These are phyloP conservation scores for Vitis amurensis DNA, from an alignment of 164 flowering plant genomes.

Conservation along the genomic window DNA sequence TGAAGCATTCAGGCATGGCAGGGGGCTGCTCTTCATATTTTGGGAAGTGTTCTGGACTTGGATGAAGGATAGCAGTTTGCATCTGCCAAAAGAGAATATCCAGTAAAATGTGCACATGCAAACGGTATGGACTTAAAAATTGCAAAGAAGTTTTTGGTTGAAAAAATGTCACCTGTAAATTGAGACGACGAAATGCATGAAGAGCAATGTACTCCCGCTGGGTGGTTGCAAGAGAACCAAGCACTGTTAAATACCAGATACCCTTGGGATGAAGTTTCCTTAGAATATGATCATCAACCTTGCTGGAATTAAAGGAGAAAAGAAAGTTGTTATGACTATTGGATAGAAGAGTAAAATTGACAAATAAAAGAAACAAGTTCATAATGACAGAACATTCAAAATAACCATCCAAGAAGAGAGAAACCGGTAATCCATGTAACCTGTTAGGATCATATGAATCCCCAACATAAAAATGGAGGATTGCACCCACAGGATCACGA, in stretches of 20 bases:
- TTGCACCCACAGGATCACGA: slow-evolving; percentile 88
- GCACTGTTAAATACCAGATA: slow-evolving; percentile 84
- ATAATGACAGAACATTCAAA: background rate
- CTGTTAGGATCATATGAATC: slow-evolving; percentile 72
- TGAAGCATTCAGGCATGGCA: slow-evolving; percentile 96
- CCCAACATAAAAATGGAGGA: slow-evolving; percentile 93
- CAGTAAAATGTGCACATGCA: background rate
- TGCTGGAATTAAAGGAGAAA: slow-evolving; percentile 36
- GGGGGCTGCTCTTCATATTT: slow-evolving; percentile 91
- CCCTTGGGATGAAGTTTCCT: slow-evolving; percentile 70
- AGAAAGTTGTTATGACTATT: background rate
- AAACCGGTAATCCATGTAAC: slow-evolving; percentile 25
- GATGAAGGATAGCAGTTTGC: slow-evolving; percentile 95
- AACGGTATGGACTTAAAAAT: background rate
- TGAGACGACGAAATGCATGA: slow-evolving; percentile 94
- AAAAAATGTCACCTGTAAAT: slow-evolving; percentile 56
- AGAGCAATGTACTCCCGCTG: slow-evolving; percentile 94
- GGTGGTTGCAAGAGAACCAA: slow-evolving; percentile 95
- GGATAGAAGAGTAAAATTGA: background rate
- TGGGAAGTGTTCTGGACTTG: slow-evolving; percentile 90
- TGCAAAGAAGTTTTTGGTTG: background rate
- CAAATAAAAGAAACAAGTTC: background rate
- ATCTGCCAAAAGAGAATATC: slow-evolving; percentile 43
- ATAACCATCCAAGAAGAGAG: background rate
- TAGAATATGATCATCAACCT: slow-evolving; percentile 65